Conservation (phyloP, 2,329 filamentous ascomycete genomes). For the Helminthosporium solani region DNA sequence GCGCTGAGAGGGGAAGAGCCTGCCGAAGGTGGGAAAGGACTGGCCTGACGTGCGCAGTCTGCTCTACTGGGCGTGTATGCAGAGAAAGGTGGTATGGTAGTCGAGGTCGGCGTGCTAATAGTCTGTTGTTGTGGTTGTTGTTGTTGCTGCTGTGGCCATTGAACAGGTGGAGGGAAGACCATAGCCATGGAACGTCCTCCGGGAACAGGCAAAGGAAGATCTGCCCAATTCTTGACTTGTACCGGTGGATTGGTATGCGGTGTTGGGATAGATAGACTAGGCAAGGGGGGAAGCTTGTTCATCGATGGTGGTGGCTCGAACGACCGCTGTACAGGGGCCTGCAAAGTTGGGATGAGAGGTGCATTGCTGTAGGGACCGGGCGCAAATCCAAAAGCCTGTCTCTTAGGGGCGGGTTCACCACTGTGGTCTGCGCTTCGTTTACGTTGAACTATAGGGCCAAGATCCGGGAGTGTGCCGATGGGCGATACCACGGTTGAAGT, state of each 20-base stretch:
- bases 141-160: constrained; percentile 43
- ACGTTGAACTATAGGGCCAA: constrained; percentile 44
- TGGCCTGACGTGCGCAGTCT: constrained; percentile 52
- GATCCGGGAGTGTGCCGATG: constrained; percentile 45
- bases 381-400: constrained; percentile 42
- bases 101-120: constrained; percentile 39
- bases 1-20: constrained; percentile 70
- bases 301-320: constrained; percentile 41
- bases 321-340: constrained; percentile 35
- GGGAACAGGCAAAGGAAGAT: constrained; percentile 52
- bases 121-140: constrained; percentile 41
- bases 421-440: constrained; percentile 61
- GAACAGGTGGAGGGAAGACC: constrained; percentile 64
- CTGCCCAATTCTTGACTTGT: constrained; percentile 45
- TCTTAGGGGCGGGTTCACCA: constrained; percentile 60
- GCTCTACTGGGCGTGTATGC: constrained; percentile 30
- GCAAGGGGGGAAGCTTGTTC: constrained; percentile 64
- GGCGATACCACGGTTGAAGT: constrained; percentile 48
- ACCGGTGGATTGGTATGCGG: constrained; percentile 32
- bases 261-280: constrained; percentile 68
- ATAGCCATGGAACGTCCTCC: constrained; percentile 72
- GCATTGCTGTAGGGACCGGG: constrained; percentile 40
- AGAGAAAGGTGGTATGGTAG: constrained; percentile 29
- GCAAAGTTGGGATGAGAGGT: constrained; percentile 36
- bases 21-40: constrained; percentile 55